Percentiles rank a stretch among this genome's conserved stretches.
These are phyloP conservation scores for Hippophae rhamnoides DNA, from an alignment of 306 rosid genomes.

Conservation along the genomic window DNA sequence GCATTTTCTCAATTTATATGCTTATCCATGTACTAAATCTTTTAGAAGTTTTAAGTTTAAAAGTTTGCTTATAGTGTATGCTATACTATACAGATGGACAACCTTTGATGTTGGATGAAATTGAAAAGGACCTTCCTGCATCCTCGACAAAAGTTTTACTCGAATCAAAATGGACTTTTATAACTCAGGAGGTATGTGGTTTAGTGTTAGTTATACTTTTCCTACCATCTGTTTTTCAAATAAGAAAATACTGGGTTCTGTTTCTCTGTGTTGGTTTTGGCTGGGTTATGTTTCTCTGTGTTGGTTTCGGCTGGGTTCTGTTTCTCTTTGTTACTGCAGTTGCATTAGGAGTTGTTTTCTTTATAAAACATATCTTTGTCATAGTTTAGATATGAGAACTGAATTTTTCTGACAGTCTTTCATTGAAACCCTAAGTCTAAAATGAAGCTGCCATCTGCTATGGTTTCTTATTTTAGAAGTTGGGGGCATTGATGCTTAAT, in stretches of 20 bases:
- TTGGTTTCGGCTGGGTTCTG: neutral
- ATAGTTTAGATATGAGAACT: no score
- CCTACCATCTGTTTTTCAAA: no score
- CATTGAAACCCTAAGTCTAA: no score
- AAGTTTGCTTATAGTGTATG: neutral
- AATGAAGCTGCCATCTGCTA: no score
- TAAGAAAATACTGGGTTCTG: neutral
- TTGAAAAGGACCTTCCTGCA: constrained; percentile 54
- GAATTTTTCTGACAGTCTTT: no score
- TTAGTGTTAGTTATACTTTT: no score
- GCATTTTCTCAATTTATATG: neutral
- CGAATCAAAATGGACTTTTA: constrained; percentile 84
- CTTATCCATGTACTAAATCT: neutral
- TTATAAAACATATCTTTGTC: no score
- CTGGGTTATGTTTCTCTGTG: neutral
- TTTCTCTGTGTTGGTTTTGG: neutral
- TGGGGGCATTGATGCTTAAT: no score
- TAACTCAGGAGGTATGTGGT: constrained; percentile 57
- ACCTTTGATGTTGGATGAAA: constrained; percentile 42
- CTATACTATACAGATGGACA: constrained; percentile 49
- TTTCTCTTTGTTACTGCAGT: neutral
- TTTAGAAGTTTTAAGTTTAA: neutral
- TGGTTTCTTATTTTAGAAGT: no score
- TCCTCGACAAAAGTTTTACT: constrained; percentile 38
- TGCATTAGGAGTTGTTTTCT: neutral